Evolutionary conservation across 2,329 filamentous ascomycete genomes (phyloP).

Genomic region (Arachnomyces sp.): DNA sequence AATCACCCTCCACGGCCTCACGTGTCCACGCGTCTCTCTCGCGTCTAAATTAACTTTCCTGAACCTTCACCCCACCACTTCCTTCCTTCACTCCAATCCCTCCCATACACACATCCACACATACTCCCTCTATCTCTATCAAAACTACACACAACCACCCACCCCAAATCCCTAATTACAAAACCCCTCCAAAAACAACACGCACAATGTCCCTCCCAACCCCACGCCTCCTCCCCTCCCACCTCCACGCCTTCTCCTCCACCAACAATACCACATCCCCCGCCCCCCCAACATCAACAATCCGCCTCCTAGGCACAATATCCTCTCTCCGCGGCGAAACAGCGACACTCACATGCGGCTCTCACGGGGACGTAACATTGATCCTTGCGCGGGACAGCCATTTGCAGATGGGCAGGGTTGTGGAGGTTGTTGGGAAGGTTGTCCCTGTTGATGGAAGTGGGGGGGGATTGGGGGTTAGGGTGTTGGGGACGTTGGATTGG

Average conservation of each 20-base stretch:
- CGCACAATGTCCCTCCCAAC: conserved; percentile 60
- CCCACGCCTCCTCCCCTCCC: conserved; percentile 72
- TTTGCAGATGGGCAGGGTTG: conserved; percentile 36
- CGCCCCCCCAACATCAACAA: conserved; percentile 48
- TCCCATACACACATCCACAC: no score
- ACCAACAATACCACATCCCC: conserved; percentile 19
- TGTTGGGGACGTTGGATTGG: conserved; percentile 36
- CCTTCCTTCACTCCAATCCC: no score
- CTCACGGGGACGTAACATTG: conserved; percentile 61
- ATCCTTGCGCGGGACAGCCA: conserved; percentile 55
- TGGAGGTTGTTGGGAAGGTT: conserved; percentile 41
- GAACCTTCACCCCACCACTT: no score
- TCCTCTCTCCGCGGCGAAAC: conserved; percentile 70
- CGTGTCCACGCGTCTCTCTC: no score
- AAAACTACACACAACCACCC: no score
- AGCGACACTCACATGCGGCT: conserved; percentile 67
- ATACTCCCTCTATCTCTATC: no score
- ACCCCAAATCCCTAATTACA: no score
- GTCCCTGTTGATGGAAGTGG: conserved; percentile 27
- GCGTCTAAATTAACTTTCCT: no score
- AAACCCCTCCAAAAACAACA: background rate
- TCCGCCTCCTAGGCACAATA: conserved; percentile 81
- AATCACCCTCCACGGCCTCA: no score
- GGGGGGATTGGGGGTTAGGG: conserved; percentile 30
- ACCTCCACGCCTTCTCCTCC: conserved; percentile 60